Percentiles rank a stretch among this genome's conserved stretches.
Conservation (phyloP, 1,284 basidiomycete genomes). For the Sparassis latifolia region DNA sequence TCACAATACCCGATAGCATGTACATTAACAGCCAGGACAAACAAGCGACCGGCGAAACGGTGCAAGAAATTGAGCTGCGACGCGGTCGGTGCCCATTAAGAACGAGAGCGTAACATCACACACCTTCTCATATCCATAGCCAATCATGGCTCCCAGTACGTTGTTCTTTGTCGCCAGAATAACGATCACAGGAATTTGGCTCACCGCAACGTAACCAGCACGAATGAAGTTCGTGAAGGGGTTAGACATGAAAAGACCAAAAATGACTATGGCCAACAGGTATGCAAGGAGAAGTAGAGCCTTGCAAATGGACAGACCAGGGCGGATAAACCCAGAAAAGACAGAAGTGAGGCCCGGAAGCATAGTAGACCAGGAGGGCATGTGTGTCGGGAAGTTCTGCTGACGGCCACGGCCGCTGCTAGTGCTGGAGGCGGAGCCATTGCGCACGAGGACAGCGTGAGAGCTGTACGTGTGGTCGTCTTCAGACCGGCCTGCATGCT, state of each 20-base stretch:
- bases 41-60: constrained; percentile 59
- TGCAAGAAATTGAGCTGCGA: constrained; percentile 71
- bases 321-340: constrained; percentile 35
- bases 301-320: constrained; percentile 31
- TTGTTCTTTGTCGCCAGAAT: constrained; percentile 73
- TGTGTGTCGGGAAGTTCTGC: constrained; percentile 20
- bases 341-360: constrained; percentile 22
- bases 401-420: constrained; percentile 6
- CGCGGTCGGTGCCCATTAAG: not conserved
- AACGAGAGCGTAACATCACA: constrained; percentile 7
- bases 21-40: constrained; percentile 62
- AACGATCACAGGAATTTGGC: constrained; percentile 69
- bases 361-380: constrained; percentile 26
- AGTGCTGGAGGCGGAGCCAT: constrained; percentile 12
- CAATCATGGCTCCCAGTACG: constrained; percentile 52
- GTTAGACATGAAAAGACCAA: constrained; percentile 44
- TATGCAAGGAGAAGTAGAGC: constrained; percentile 41
- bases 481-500: constrained; percentile 3
- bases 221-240: constrained; percentile 45
- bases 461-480: constrained; percentile 18
- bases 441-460: constrained; percentile 16
- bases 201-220: constrained; percentile 56
- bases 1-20: constrained; percentile 58
- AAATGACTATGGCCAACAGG: constrained; percentile 40
- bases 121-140: constrained; percentile 71